These are phyloP conservation scores for Mortierella sp. DNA, from an alignment of 371 early-diverging fungal species.

Conservation along the genomic window DNA sequence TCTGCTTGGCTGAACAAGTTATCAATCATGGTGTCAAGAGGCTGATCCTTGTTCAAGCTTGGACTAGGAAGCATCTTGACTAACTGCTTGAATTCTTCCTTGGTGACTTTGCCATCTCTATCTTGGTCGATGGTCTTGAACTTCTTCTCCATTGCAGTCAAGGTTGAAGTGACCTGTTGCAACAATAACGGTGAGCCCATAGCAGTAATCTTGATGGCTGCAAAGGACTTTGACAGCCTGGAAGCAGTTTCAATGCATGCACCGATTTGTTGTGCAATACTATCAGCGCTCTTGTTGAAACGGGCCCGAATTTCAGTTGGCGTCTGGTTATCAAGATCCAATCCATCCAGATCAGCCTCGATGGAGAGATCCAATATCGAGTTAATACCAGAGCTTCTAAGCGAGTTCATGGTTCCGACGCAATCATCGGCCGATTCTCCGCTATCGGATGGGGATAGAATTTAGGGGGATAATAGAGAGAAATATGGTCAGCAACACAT, in stretches of 20 bases:
- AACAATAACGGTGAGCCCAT: conserved; percentile 83
- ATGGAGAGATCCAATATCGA: conserved; percentile 91
- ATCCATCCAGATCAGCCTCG: conserved; percentile 86
- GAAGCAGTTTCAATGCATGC: conserved; percentile 79
- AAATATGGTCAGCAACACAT: conserved; percentile 18
- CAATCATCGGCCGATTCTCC: conserved; percentile 93
- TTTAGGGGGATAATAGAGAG: not conserved
- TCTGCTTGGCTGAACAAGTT: conserved; percentile 63
- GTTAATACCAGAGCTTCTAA: conserved; percentile 80
- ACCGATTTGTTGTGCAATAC: conserved; percentile 72
- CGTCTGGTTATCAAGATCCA: conserved; percentile 56
- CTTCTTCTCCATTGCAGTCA: conserved; percentile 57
- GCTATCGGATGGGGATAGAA: conserved; percentile 27
- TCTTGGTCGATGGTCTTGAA: conserved; percentile 64
- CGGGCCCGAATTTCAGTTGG: conserved; percentile 57
- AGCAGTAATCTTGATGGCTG: conserved; percentile 93
- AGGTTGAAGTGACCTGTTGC: conserved; percentile 74
- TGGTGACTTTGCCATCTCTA: conserved; percentile 61
- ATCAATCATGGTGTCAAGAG: conserved; percentile 32
- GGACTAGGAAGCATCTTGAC: conserved; percentile 58
- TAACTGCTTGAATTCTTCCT: conserved; percentile 53
- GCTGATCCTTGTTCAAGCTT: conserved; percentile 43
- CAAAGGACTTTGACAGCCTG: conserved; percentile 73
- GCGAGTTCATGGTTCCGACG: conserved; percentile 81
- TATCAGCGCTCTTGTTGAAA: conserved; percentile 67